These are phyloP conservation scores for Yamadazyma dendronema DNA, from an alignment of 1,139 yeast species.

Conservation along the genomic window DNA sequence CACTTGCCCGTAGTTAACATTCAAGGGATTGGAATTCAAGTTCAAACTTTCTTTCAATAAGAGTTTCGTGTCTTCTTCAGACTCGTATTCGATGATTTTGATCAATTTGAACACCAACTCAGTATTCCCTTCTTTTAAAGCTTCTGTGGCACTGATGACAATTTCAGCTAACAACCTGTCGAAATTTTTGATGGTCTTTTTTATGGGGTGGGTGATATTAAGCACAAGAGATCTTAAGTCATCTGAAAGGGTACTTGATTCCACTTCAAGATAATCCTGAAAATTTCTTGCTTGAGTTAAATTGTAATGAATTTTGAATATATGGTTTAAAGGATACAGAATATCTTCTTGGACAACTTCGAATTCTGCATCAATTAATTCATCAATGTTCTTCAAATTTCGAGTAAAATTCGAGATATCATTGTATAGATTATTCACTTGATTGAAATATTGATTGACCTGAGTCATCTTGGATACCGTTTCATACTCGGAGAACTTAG, in stretches of 20 bases:
- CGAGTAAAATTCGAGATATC: slow-evolving; percentile 60
- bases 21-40: slow-evolving; percentile 22
- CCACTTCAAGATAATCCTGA: slow-evolving; percentile 64
- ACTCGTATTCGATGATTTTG: slow-evolving; percentile 78
- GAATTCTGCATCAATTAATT: slow-evolving; percentile 53
- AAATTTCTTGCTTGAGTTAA: slow-evolving; percentile 74
- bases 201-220: slow-evolving; percentile 56
- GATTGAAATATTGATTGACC: slow-evolving; percentile 69
- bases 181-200: slow-evolving; percentile 52
- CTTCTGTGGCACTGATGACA: slow-evolving; percentile 66
- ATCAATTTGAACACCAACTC: slow-evolving; percentile 70
- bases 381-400: slow-evolving; percentile 49
- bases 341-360: slow-evolving; percentile 49
- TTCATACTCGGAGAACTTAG: slow-evolving; percentile 55
- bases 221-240: slow-evolving; percentile 70
- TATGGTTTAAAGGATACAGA: slow-evolving; percentile 55
- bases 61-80: slow-evolving; percentile 69
- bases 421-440: slow-evolving; percentile 62
- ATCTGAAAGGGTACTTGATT: slow-evolving; percentile 55
- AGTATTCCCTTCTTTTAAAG: slow-evolving; percentile 63
- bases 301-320: slow-evolving; percentile 67
- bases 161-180: slow-evolving; percentile 62
- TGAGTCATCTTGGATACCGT: slow-evolving; percentile 60
- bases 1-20: slow-evolving; percentile 26
- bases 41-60: slow-evolving; percentile 47